Base-by-base conservation (phyloP, 2,329 filamentous ascomycete species). In the Xylariaceae sp. region DNA sequence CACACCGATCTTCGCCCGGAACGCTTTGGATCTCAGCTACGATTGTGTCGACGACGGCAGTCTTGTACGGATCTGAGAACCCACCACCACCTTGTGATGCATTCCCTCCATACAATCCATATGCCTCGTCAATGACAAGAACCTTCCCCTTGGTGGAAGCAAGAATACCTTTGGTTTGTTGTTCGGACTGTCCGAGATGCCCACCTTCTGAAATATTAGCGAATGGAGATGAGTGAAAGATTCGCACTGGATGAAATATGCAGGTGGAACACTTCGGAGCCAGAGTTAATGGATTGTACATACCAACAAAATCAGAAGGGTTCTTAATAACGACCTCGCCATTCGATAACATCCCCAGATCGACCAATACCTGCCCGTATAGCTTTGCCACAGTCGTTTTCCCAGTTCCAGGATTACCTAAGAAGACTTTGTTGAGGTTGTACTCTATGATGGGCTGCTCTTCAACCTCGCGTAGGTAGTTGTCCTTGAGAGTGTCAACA, bases 81-180 rank as follows among this genome's bases (percentile, higher is more conserved):
- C 66, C 62, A 1, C 61, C 62, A 2, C 57, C 57, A 19, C 40
- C 40, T 42, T 42, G 14, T 5, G 47, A 45, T n/a, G 28, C 6
- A 2, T 66, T 65, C 0, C 72, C 72, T 1, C 70, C 67, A 42
- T 76, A 80, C 0, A 93, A 73, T 33, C 83, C 82, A 57, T 93
- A 92, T 0, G 88, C 88, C 63, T 94, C 89, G 55, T 93, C 89
- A 2, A 93, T 90, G 13, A 93, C 81, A 0, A 93, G 76, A 0
- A 92, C 87, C 57, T 92, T 93, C 0, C 89, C 89, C 0, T 78
- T 57, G 0, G 86, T 83, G 0, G 83, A 71, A 0, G 80, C 81
- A 0, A 93, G 73, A 6, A 92, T 90, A 0, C 74, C 84, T 58
- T 89, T 92, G 0, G 88, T 92, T 33, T 84, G 82, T 2, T 77